A percentile compares a stretch with the other conserved stretches of the same genome.
Conservation (phyloP, 345 rosid genomes). For the Bruguiera parviflora region DNA sequence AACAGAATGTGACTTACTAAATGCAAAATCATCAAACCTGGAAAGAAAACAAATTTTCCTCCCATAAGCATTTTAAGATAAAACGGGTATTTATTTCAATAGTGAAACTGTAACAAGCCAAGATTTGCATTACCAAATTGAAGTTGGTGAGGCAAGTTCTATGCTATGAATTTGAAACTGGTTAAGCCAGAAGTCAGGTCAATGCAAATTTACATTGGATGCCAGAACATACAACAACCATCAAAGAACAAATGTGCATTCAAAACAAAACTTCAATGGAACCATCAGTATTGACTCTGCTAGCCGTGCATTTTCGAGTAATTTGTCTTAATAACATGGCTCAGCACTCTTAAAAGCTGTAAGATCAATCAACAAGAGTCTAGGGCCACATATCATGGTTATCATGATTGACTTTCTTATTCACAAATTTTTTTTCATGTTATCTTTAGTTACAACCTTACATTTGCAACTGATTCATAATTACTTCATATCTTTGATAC, state of each 20-base stretch:
- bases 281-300: neutral
- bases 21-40: constrained; percentile 31
- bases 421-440: no score
- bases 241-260: neutral
- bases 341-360: no score
- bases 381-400: no score
- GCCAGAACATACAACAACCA: neutral
- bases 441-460: no score
- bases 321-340: no score
- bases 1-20: constrained; percentile 15
- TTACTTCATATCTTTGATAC: no score
- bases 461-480: no score
- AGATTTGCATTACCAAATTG: no score
- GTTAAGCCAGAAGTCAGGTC: neutral
- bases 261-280: neutral
- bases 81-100: neutral
- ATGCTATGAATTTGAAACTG: neutral
- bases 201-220: neutral
- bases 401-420: no score
- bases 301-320: neutral
- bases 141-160: neutral
- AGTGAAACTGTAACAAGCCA: neutral
- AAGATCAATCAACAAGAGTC: no score
- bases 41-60: constrained; percentile 2
- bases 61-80: constrained; percentile 11